Conservation (phyloP, 495 filamentous ascomycete genomes). For the Penicillium flavigenum region DNA sequence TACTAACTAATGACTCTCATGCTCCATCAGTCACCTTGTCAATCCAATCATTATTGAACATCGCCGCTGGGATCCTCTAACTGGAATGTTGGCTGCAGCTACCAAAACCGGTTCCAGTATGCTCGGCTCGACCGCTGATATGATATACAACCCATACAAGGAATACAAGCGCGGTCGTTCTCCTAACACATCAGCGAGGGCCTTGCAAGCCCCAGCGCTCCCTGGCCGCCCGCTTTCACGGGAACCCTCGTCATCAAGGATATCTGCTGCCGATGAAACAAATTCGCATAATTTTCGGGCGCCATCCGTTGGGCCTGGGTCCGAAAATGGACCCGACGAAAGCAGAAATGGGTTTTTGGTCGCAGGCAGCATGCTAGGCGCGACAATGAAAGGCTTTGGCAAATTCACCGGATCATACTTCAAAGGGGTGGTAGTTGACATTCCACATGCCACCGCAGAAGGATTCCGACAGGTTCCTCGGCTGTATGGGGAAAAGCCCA, state of each 20-base stretch:
- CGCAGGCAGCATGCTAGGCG: slow-evolving; percentile 29
- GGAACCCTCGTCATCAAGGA: background rate
- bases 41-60: slow-evolving; percentile 39
- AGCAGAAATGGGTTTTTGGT: slow-evolving; percentile 7
- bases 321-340: background rate
- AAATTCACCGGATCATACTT: slow-evolving; percentile 32
- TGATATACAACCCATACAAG: slow-evolving; percentile 35
- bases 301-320: slow-evolving; percentile 16
- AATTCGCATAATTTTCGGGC: background rate
- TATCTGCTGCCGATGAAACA: background rate
- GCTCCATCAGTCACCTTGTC: slow-evolving; percentile 18
- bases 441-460: slow-evolving; percentile 71
- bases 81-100: slow-evolving; percentile 42
- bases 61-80: slow-evolving; percentile 41
- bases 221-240: background rate
- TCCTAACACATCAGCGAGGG: slow-evolving; percentile 16
- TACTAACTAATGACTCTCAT: slow-evolving; percentile 7
- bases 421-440: slow-evolving; percentile 53
- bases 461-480: slow-evolving; percentile 82
- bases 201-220: background rate
- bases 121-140: slow-evolving; percentile 27
- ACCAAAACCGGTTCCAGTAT: slow-evolving; percentile 26
- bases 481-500: slow-evolving; percentile 63
- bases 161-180: slow-evolving; percentile 23
- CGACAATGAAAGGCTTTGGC: slow-evolving; percentile 33